Conservation (phyloP, 1,139 yeast species). For the Hyphopichia pseudoburtonii region DNA sequence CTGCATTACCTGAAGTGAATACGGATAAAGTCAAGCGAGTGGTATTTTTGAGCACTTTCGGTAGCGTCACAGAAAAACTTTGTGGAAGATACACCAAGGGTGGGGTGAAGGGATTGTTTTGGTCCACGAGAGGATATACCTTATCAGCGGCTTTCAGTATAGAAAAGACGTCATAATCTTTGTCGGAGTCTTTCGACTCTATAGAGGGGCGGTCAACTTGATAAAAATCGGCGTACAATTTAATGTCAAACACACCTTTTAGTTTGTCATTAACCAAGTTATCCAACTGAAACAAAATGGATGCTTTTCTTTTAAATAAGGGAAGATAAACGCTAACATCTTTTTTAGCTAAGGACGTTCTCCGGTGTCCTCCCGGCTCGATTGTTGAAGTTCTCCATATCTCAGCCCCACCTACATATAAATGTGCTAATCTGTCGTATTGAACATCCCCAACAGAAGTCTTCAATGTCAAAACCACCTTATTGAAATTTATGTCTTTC, state of each 20-base stretch:
- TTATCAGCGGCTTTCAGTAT: slow-evolving; percentile 30
- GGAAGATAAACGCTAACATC: slow-evolving; percentile 62
- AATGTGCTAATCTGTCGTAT: slow-evolving; percentile 73
- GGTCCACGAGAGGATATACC: slow-evolving; percentile 30
- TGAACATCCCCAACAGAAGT: slow-evolving; percentile 67
- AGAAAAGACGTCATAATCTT: slow-evolving; percentile 17
- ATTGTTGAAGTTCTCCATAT: slow-evolving; percentile 86
- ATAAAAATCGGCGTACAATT: slow-evolving; percentile 54
- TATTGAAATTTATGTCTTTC: slow-evolving; percentile 44
- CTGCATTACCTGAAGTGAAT: slow-evolving; percentile 72
- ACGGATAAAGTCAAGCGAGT: slow-evolving; percentile 59
- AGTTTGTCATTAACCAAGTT: slow-evolving; percentile 57
- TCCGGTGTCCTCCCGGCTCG: slow-evolving; percentile 61
- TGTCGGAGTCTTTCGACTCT: slow-evolving; percentile 1
- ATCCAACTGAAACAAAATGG: slow-evolving; percentile 57
- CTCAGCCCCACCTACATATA: slow-evolving; percentile 64
- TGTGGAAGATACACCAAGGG: slow-evolving; percentile 48
- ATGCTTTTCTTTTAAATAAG: slow-evolving; percentile 44
- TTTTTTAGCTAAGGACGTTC: slow-evolving; percentile 52
- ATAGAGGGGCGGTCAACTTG: slow-evolving; percentile 13
- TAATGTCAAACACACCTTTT: slow-evolving; percentile 62
- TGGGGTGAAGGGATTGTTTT: slow-evolving; percentile 23
- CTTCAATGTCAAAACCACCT: slow-evolving; percentile 59
- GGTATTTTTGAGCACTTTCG: slow-evolving; percentile 47
- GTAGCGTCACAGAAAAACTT: slow-evolving; percentile 37